Evolutionary conservation across 1,139 yeast species (phyloP).

Genomic region (Candida tunisiensis): DNA sequence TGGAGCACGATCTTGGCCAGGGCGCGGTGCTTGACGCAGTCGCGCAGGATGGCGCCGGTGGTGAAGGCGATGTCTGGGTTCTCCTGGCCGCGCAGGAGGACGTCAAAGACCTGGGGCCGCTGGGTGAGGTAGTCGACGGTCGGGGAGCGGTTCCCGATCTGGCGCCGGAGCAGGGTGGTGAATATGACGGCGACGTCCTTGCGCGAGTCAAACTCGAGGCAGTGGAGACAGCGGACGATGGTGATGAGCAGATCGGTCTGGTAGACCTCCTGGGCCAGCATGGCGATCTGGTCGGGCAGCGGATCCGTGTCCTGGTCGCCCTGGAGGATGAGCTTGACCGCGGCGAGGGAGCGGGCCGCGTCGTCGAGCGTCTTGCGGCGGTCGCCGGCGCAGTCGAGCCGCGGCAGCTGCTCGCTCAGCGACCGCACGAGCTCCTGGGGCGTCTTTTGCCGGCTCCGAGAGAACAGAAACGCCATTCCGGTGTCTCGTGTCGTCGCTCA

Average conservation of each 20-base stretch:
- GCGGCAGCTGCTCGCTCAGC: conserved; percentile 53
- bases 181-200: conserved; percentile 68
- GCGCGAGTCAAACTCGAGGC: conserved; percentile 75
- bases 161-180: conserved; percentile 63
- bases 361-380: conserved; percentile 60
- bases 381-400: conserved; percentile 40
- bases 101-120: conserved; percentile 46
- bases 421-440: conserved; percentile 71
- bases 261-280: conserved; percentile 55
- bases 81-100: conserved; percentile 57
- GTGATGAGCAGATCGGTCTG: conserved; percentile 51
- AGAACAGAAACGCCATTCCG: conserved; percentile 81
- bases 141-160: conserved; percentile 61
- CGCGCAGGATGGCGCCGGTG: conserved; percentile 69
- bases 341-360: conserved; percentile 47
- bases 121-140: conserved; percentile 70
- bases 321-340: conserved; percentile 48
- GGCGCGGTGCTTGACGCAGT: conserved; percentile 67
- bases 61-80: conserved; percentile 53
- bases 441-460: conserved; percentile 71
- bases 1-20: conserved; percentile 42
- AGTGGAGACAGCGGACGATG: conserved; percentile 38
- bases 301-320: conserved; percentile 58
- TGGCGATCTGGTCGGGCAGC: conserved; percentile 60
- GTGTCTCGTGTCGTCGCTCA: too few species aligned